Percentiles rank a stretch among this genome's conserved stretches.
phyloP scores from a whole-genome alignment of 2,329 filamentous ascomycete genomes.

The Didymella segeticola region DNA sequence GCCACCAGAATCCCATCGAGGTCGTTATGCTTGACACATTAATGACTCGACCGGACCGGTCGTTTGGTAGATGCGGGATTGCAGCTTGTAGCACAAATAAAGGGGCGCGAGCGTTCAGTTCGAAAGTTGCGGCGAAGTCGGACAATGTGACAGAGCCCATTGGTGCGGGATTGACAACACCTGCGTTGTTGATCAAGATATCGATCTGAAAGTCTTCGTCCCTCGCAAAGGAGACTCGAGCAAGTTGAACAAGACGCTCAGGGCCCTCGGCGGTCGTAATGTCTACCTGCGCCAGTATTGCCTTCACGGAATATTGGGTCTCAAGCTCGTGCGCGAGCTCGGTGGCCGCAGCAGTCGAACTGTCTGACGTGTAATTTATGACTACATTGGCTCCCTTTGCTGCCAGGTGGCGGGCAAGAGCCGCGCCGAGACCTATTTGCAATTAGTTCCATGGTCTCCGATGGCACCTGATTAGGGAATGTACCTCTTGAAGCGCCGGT shows the following conservation, averaged over 20 bases:
- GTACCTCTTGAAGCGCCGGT: constrained; percentile 78
- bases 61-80: constrained; percentile 32
- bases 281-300: constrained; percentile 70
- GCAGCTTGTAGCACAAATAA: constrained; percentile 76
- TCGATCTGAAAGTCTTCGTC: constrained; percentile 69
- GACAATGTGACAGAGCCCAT: constrained; percentile 55
- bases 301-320: constrained; percentile 62
- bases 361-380: constrained; percentile 72
- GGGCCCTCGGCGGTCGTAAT: constrained; percentile 66
- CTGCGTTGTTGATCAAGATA: constrained; percentile 85
- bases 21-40: constrained; percentile 54
- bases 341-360: constrained; percentile 57
- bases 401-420: constrained; percentile 71
- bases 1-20: constrained; percentile 54
- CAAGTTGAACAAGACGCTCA: constrained; percentile 61
- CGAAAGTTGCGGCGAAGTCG: constrained; percentile 68
- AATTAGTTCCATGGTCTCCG: background rate
- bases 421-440: constrained; percentile 70
- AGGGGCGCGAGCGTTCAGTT: constrained; percentile 54
- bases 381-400: constrained; percentile 71
- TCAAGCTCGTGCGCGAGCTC: constrained; percentile 62
- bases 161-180: constrained; percentile 66
- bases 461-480: background rate
- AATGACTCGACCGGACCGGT: constrained; percentile 63
- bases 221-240: constrained; percentile 62